phyloP scores from a whole-genome alignment of 305 asterid species.

The Fraxinus albicans region DNA sequence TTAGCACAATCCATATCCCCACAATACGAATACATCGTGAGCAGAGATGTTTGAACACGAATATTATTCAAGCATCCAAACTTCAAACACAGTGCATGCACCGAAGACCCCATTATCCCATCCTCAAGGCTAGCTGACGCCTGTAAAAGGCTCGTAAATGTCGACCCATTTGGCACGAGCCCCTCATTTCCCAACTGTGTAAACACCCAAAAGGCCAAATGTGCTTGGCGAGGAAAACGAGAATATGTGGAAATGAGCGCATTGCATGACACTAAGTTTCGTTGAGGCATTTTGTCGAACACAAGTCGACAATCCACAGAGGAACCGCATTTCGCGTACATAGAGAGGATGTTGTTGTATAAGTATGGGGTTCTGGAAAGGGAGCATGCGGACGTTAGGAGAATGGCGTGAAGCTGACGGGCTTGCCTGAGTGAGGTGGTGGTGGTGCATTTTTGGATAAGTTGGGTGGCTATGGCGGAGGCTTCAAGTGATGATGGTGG shows the following conservation, averaged over 20 bases:
- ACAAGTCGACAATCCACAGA: conserved; percentile 42
- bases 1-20: conserved; percentile 47
- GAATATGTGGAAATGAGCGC: conserved; percentile 68
- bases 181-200: conserved; percentile 38
- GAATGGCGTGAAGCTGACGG: conserved; percentile 72
- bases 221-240: conserved; percentile 36
- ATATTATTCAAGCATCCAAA: conserved; percentile 48
- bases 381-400: conserved; percentile 43
- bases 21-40: conserved; percentile 69
- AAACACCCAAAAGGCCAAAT: conserved; percentile 41
- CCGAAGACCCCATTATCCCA: conserved; percentile 38
- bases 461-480: conserved; percentile 38
- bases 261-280: conserved; percentile 71
- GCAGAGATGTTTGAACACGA: conserved; percentile 60
- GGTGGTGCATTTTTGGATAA: conserved; percentile 61
- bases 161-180: conserved; percentile 53
- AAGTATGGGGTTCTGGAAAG: conserved; percentile 35
- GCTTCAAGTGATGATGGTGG: conserved; percentile 44
- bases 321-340: conserved; percentile 75
- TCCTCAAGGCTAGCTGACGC: conserved; percentile 54
- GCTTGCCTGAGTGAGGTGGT: conserved; percentile 54
- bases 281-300: conserved; percentile 83
- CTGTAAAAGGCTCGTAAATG: conserved; percentile 64
- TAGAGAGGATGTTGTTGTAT: conserved; percentile 68
- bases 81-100: conserved; percentile 58